phyloP scores from a whole-genome alignment of 306 rosid species.

The Cucurbita pepo region DNA sequence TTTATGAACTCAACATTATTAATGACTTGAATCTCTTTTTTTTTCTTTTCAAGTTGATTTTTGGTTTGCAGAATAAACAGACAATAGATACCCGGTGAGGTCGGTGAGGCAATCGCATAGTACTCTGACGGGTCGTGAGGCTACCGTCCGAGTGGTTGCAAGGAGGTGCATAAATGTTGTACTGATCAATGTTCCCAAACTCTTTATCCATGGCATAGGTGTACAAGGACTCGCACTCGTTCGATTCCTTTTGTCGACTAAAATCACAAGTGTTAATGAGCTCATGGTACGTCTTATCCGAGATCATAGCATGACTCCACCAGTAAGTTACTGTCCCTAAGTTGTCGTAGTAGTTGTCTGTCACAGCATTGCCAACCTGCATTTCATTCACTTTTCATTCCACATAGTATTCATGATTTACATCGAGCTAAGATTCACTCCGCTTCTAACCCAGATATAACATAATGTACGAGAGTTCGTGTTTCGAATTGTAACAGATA shows the following conservation, averaged over 20 bases:
- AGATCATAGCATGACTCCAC: conserved; percentile 99
- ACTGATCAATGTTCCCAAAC: conserved; percentile 90
- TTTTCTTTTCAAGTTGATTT: background rate
- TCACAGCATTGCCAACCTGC: conserved; percentile 96
- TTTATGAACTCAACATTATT: background rate
- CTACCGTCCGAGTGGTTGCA: conserved; percentile 74
- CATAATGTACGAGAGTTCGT: background rate
- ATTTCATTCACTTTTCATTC: background rate
- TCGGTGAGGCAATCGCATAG: conserved; percentile 64
- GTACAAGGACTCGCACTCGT: conserved; percentile 65
- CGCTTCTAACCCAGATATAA: background rate
- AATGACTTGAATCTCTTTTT: background rate
- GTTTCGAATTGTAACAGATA: background rate
- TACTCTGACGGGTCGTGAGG: conserved; percentile 22
- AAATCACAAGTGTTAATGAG: conserved; percentile 72
- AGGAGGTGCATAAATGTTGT: conserved; percentile 87
- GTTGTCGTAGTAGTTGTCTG: conserved; percentile 84
- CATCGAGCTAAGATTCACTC: background rate
- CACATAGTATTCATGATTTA: background rate
- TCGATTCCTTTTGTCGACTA: conserved; percentile 58
- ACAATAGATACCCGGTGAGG: conserved; percentile 27
- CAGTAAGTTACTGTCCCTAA: conserved; percentile 87
- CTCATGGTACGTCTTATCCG: conserved; percentile 68
- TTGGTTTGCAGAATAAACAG: background rate
- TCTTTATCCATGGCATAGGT: conserved; percentile 90